Evolutionary conservation across 192 early-diverging fungal genomes (phyloP), one percentile per base, ranked within the genome.

Genomic region (Coemansia biformis): DNA sequence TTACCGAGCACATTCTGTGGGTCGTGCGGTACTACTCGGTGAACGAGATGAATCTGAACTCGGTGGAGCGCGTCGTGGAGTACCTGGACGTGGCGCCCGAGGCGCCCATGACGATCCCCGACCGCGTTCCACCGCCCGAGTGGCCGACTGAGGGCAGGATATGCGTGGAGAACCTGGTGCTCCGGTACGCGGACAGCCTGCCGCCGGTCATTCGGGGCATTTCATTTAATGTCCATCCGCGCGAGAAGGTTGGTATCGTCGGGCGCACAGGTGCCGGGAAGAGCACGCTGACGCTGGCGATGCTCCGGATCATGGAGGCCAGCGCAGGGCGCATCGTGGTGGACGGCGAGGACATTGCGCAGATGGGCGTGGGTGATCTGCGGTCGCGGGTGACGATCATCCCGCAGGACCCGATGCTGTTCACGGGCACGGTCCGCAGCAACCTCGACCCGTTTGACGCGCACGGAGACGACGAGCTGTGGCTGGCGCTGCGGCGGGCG

Each of bases 261-360:
- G 91, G 91, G 23, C 78, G 92, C 15, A 89, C 90, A 1, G 90
- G 89, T 12, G 82, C 87, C 16, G 89, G 87, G 15, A 91, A 91
- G 68, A 80, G 78, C 7, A 84, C 84, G 1, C 59, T 91, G 36
- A 76, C 79, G 9, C 68, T 87, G 24, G 78, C 82, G 11, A 55
- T 91, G 54, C 83, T 90, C 57, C 79, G 89, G 31, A 83, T 93
- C 29, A 77, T 90, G 59, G 85, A 88, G 44, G 80, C 82, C 3
- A 69, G 60, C 15, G 61, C 72, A 11, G 88, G 89, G 12, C 53
- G 57, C 0, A 86, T 93, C 37, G 46, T 63, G 4, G 79, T 93
- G 42, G 90, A 93, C 51, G 84, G 80, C 8, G 52, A 90, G 17
- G 84, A 91, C 59, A 90, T 92, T 32, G 59, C 74, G 3, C 61